Evolutionary conservation across 495 filamentous ascomycete genomes (phyloP).

Genomic region (Xylona heveae): DNA sequence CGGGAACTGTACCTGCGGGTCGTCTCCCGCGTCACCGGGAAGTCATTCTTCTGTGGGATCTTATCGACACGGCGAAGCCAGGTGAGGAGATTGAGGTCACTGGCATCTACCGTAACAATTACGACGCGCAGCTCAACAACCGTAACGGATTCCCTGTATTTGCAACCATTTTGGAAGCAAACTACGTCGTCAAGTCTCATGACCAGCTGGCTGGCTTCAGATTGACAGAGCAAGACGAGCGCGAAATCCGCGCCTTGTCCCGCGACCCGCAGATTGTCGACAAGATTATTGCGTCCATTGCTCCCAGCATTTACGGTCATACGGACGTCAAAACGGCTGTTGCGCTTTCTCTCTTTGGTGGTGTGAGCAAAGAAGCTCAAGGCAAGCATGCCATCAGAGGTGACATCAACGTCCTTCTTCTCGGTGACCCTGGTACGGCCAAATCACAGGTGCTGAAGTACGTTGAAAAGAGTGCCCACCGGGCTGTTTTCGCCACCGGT

Average conservation of each 20-base stretch:
- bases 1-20: slow-evolving; percentile 89
- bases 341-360: slow-evolving; percentile 84
- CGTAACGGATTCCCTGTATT: slow-evolving; percentile 99
- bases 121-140: slow-evolving; percentile 92
- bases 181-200: slow-evolving; percentile 90
- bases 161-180: slow-evolving; percentile 91
- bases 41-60: slow-evolving; percentile 88
- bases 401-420: slow-evolving; percentile 94
- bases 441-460: slow-evolving; percentile 98
- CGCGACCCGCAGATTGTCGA: slow-evolving; percentile 84
- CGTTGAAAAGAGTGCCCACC: slow-evolving; percentile 90
- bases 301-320: slow-evolving; percentile 94
- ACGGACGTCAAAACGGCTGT: slow-evolving; percentile 95
- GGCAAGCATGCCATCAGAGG: slow-evolving; percentile 83
- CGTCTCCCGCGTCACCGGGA: slow-evolving; percentile 89
- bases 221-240: slow-evolving; percentile 88
- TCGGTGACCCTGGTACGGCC: slow-evolving; percentile 94
- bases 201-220: slow-evolving; percentile 96
- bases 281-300: slow-evolving; percentile 85
- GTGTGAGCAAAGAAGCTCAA: slow-evolving; percentile 73
- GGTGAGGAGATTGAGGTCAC: slow-evolving; percentile 96
- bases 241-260: slow-evolving; percentile 67
- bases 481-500: slow-evolving; percentile 94
- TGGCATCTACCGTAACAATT: slow-evolving; percentile 96
- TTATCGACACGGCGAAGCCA: slow-evolving; percentile 92